Evolutionary conservation across 2,329 filamentous ascomycete species (phyloP).

Genomic region (Venturia oleaginea): DNA sequence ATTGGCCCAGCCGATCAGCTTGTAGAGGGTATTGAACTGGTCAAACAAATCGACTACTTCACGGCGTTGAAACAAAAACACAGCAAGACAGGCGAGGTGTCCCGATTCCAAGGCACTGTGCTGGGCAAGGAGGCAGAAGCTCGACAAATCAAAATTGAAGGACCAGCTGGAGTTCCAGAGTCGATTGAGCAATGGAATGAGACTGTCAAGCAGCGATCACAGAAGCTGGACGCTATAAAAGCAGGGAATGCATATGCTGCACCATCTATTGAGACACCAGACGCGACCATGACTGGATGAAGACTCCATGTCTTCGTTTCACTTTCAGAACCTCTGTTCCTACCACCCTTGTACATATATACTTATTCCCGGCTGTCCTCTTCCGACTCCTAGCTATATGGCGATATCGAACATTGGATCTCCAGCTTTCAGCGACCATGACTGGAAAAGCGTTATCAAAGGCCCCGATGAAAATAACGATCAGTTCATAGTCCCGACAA

Average conservation of each 20-base stretch:
- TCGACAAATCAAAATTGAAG: constrained; percentile 14
- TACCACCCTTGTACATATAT: background rate
- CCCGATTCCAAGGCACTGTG: constrained; percentile 75
- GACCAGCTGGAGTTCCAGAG: constrained; percentile 6
- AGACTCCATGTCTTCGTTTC: background rate
- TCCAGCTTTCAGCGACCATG: background rate
- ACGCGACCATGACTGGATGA: constrained; percentile 9
- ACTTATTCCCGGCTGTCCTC: background rate
- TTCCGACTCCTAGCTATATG: background rate
- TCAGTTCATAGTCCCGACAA: background rate
- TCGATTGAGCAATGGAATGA: constrained; percentile 13
- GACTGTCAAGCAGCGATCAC: constrained; percentile 5
- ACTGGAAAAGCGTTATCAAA: background rate
- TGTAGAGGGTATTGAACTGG: constrained; percentile 38
- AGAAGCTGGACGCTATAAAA: constrained; percentile 5
- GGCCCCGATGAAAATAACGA: background rate
- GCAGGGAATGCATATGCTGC: constrained; percentile 8
- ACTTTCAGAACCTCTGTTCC: background rate
- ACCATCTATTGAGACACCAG: background rate
- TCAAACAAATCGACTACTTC: constrained; percentile 36
- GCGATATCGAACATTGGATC: background rate
- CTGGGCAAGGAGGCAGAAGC: constrained; percentile 70
- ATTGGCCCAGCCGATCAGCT: constrained; percentile 32
- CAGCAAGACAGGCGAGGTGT: constrained; percentile 79
- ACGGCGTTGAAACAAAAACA: constrained; percentile 74